Conservation (phyloP, 768 basidiomycete genomes). For the Hypholoma sublateritium region DNA sequence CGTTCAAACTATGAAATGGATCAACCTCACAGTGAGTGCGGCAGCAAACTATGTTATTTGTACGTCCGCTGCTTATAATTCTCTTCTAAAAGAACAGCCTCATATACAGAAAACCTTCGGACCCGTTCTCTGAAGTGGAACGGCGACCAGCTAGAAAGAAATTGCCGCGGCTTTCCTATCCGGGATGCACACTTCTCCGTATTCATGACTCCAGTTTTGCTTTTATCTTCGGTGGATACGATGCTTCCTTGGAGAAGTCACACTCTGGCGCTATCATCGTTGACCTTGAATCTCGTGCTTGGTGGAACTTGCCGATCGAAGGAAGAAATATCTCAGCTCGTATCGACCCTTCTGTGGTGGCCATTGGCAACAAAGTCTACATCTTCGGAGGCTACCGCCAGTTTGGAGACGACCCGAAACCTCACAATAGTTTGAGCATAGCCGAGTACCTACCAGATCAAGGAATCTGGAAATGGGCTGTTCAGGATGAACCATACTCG, state of each 20-base stretch:
- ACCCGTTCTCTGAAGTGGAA: too few species aligned
- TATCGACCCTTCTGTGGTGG: constrained; percentile 22
- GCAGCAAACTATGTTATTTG: too few species aligned
- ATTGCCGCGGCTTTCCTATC: background rate
- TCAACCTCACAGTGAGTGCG: too few species aligned
- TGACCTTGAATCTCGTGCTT: constrained; percentile 16
- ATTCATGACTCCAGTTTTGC: constrained; percentile 18
- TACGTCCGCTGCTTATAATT: too few species aligned
- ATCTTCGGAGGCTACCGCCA: constrained; percentile 25
- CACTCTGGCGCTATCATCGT: constrained; percentile 19
- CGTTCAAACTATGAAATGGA: too few species aligned
- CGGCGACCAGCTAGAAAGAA: too few species aligned
- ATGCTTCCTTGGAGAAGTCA: background rate
- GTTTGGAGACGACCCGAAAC: constrained; percentile 5
- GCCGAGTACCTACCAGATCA: constrained; percentile 8
- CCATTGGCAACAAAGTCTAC: constrained; percentile 19
- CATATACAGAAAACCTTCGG: too few species aligned
- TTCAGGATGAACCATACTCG: constrained; percentile 16
- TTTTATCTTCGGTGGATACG: constrained; percentile 29
- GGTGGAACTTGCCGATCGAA: constrained; percentile 23
- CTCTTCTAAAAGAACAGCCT: too few species aligned
- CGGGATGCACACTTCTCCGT: constrained; percentile 18
- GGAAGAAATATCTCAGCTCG: constrained; percentile 17
- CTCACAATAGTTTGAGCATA: constrained; percentile 20
- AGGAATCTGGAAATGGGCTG: constrained; percentile 20